These are phyloP conservation scores for Periconia sp. DNA, from an alignment of 2,329 filamentous ascomycete genomes.

Conservation along the genomic window DNA sequence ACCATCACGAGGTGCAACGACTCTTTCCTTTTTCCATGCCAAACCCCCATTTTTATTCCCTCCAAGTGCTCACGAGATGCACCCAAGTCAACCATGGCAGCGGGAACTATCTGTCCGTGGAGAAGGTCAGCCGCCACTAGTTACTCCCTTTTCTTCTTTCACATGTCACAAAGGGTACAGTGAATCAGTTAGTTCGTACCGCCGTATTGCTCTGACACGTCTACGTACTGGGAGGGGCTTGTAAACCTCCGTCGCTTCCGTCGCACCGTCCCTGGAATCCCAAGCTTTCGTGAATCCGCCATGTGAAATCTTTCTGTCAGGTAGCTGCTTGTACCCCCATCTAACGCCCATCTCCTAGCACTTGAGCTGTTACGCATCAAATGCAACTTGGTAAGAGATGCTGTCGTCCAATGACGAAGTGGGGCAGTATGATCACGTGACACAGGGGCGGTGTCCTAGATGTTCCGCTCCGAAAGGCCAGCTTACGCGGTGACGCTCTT, in stretches of 20 bases:
- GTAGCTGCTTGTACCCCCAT: too few relatives aligned
- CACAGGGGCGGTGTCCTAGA: not conserved
- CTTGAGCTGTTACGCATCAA: too few relatives aligned
- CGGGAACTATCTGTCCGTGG: not conserved
- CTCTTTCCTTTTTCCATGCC: not conserved
- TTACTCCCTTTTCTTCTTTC: not conserved
- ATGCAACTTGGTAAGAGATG: too few relatives aligned
- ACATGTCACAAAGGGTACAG: too few relatives aligned
- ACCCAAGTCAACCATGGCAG: not conserved
- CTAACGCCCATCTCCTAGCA: too few relatives aligned
- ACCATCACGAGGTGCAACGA: not conserved
- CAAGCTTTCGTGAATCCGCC: too few relatives aligned
- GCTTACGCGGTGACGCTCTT: constrained; percentile 18
- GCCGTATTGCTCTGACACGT: too few relatives aligned
- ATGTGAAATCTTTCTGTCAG: too few relatives aligned
- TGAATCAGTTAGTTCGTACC: too few relatives aligned
- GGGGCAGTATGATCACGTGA: not conserved
- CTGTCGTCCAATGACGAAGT: not conserved
- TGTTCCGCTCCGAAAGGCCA: constrained; percentile 17
- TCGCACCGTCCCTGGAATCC: too few relatives aligned
- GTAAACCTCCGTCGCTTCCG: too few relatives aligned
- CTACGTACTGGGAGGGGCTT: too few relatives aligned
- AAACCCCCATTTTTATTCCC: not conserved
- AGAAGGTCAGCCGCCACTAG: not conserved
- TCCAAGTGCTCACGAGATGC: not conserved